Base-by-base conservation (phyloP, 2,329 filamentous ascomycete species). In the Leptographium procerum region DNA sequence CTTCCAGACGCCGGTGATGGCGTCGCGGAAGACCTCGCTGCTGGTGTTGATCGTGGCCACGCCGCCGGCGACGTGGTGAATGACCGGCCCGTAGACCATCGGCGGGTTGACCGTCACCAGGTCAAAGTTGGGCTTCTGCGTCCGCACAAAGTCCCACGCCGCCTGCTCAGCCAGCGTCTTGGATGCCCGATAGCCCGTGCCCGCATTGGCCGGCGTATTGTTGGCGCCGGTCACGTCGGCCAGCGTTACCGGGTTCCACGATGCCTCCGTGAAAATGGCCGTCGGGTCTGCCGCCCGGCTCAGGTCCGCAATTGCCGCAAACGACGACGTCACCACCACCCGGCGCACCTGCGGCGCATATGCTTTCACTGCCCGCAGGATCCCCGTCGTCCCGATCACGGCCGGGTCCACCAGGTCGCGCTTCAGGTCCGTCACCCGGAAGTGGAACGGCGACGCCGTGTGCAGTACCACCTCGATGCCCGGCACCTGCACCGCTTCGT, bases 291-390 rank as follows among this genome's bases (percentile, higher is more conserved):
- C 55, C 11, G 75, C 59, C 52, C 68, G 67, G 19, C 66, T 62
- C 45, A 71, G 70, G 61, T 75, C 67, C 19, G 81, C 52, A 63
- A 82, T 75, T 61, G 79, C 72, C 24, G 79, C 79, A 67, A 82
- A 82, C 36, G 79, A 81, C 43, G 76, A 79, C 19, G 79, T 83
- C 52, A 85, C 69, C 58, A 87, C 84, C 16, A 95, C 86, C 60
- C 85, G 80, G 72, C 85, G 89, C 56, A 95, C 87, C 7, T 63
- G 63, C 0, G 79, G 79, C 1, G 79, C 67, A 68, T 80, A 63
- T 61, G 75, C 74, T 66, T 86, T 83, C 62, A 92, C 77, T 22
- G 88, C 84, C 63, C 85, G 80, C 40, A 89, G 84, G 58, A 94
- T 83, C 36, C 86, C 86, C 63, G 84, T 87, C 1, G 80, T 83